Conservation (phyloP, 2,329 filamentous ascomycete species). For the Neocucurbitaria cava region DNA sequence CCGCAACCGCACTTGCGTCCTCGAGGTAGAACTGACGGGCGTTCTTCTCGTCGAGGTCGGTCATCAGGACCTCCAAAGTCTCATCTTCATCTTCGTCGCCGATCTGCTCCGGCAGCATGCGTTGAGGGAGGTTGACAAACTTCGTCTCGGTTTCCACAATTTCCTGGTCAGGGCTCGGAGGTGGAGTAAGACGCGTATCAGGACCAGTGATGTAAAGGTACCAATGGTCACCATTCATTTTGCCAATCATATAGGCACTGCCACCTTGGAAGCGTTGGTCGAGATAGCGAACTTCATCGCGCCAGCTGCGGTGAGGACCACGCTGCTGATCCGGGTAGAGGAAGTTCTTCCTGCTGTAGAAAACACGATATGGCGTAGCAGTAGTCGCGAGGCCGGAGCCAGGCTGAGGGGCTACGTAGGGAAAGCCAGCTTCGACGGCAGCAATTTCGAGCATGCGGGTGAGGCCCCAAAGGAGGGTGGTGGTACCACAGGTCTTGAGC, state of each 20-base stretch:
- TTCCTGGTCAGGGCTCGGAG: constrained; percentile 71
- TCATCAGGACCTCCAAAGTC: constrained; percentile 75
- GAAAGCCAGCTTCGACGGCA: constrained; percentile 85
- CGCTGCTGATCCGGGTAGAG: constrained; percentile 93
- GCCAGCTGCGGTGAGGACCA: constrained; percentile 96
- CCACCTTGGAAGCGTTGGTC: constrained; percentile 91
- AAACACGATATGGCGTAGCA: constrained; percentile 91
- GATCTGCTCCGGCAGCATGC: constrained; percentile 54
- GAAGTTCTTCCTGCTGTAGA: constrained; percentile 99
- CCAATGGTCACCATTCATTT: constrained; percentile 99
- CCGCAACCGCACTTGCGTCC: constrained; percentile 88
- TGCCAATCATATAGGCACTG: constrained; percentile 99
- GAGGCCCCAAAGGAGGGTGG: constrained; percentile 87
- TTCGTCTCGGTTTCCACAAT: constrained; percentile 65
- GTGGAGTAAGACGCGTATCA: constrained; percentile 78
- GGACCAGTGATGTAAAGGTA: constrained; percentile 96
- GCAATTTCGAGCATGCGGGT: constrained; percentile 93
- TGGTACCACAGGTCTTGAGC: constrained; percentile 97
- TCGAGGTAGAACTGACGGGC: constrained; percentile 75
- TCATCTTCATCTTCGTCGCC: constrained; percentile 70
- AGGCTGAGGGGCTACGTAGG: constrained; percentile 73
- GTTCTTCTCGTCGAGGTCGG: constrained; percentile 70
- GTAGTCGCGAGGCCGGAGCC: constrained; percentile 73
- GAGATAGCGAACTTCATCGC: constrained; percentile 90
- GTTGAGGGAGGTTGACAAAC: constrained; percentile 64